phyloP scores from a whole-genome alignment of 495 filamentous ascomycete genomes.

The Xanthoparmelia taractica region DNA sequence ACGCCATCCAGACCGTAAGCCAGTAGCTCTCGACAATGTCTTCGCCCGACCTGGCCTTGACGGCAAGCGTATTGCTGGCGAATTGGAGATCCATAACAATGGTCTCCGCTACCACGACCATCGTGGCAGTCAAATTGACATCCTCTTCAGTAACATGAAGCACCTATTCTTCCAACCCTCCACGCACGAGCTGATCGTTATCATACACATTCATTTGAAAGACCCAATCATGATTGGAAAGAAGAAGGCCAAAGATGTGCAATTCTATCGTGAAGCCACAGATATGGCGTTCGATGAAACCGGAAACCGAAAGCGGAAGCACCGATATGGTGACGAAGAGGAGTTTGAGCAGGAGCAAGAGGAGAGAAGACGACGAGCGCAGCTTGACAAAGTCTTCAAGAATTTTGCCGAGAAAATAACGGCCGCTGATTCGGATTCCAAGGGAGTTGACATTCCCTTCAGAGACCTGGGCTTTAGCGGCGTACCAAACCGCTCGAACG shows the following conservation, averaged over 20 bases:
- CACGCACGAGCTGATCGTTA: conserved; percentile 89
- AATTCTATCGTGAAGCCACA: conserved; percentile 96
- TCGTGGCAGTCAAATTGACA: conserved; percentile 57
- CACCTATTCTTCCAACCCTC: conserved; percentile 99
- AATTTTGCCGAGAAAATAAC: conserved; percentile 95
- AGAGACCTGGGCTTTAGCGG: conserved; percentile 94
- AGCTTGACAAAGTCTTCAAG: conserved; percentile 91
- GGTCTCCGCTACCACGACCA: conserved; percentile 90
- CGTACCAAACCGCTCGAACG: conserved; percentile 90
- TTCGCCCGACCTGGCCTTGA: conserved; percentile 92
- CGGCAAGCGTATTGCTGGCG: conserved; percentile 89
- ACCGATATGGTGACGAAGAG: conserved; percentile 97
- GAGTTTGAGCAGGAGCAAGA: conserved; percentile 99
- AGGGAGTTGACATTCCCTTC: conserved; percentile 86
- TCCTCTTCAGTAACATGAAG: conserved; percentile 97
- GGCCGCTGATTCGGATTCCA: conserved; percentile 75
- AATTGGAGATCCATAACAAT: conserved; percentile 96
- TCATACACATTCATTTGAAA: conserved; percentile 96
- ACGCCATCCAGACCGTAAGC: conserved; percentile 64
- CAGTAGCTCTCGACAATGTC: conserved; percentile 77
- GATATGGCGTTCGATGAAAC: conserved; percentile 99
- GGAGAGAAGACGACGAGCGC: conserved; percentile 81
- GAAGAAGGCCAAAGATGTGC: conserved; percentile 96
- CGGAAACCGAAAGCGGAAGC: conserved; percentile 93
- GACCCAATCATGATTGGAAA: conserved; percentile 98